Base-by-base conservation (phyloP, 768 basidiomycete genomes). In the Mycena galopus region DNA sequence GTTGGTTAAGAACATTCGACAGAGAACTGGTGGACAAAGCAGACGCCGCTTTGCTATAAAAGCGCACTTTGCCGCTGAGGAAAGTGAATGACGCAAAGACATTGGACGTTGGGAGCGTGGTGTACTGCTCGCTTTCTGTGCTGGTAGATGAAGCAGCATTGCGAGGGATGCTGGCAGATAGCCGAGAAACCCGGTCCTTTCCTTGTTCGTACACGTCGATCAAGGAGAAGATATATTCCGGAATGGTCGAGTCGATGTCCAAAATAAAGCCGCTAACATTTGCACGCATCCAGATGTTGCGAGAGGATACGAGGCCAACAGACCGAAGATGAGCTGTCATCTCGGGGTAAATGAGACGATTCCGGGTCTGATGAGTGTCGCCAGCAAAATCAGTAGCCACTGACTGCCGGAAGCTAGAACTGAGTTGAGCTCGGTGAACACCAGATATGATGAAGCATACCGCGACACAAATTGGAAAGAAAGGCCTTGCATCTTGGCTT, bases 191-290 rank as follows among this genome's bases (percentile, higher is more conserved):
- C 6, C 94, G 88, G 72, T 93, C 91, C 81, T 92, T 92, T 27
- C 96, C 95, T 78, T 89, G 89, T 65, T 88, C 90, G 81, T 96
- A 96, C 32, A 97, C 95, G 69, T 96, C 94, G 51, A 95, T 86
- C 29, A 96, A 83, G n/a, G 94, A 91, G 78, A 93, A 94, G 9
- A 95, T 84, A 77, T 90, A 94, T 71, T 90, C 89, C 4, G 94
- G 89, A 66, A 97, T 93, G 29, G 88, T 88, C 0, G 95, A 91
- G 78, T 96, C 95, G 27, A 97, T 83, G 77, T 96, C 94, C 67
- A 97, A 84, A 58, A 94, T 86, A 79, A 97, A 96, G 16, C 96
- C 96, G 77, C 90, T 93, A 76, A 97, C 93, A 62, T 86, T 88
- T 2, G 93, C 93, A 30, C 84, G 83, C 65, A 94, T 82, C 83